Evolutionary conservation across 2,329 filamentous ascomycete species (phyloP), one percentile per base, ranked within the genome.

Genomic region (Hirsutella rhossiliensis): DNA sequence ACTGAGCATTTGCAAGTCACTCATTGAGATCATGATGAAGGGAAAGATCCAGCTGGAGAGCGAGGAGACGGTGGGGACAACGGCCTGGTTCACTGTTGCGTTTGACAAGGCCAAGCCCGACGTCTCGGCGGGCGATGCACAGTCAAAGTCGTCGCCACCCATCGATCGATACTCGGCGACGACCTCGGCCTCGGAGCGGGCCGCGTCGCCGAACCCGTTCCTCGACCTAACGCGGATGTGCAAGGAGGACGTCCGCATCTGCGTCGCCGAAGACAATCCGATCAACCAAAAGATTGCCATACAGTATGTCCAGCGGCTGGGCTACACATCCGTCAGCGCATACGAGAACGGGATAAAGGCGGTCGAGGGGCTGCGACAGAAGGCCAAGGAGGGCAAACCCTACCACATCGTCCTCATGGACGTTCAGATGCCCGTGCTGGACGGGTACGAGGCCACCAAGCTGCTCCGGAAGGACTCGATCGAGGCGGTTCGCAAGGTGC

Each of bases 351-450:
- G 90, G 0, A 74, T 84, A 48, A 87, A 89, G 63, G 88, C 89
- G 0, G 84, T 95, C 13, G 85, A 94, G 55, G 89, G 87, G 0
- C 67, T 96, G n/a, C 80, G 83, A 9, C 69, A 76, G 42, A 84
- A 82, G 49, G 83, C 84, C 4, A 71, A 68, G 38, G 82, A 85
- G 49, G 82, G 82, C 1, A 70, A 70, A 9, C 89, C 88, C 0
- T 96, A 94, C 64, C 88, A 96, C 56, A 75, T 96, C 29, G 82
- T 94, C 36, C 74, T 96, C 38, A 96, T 96, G 89, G 89, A 96
- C 59, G 87, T 94, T 4, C 88, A 95, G 64, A 96, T 96, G 89
- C 89, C 89, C 0, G 80, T 94, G 4, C 75, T 94, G 9, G 89
- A 96, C 59, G 89, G 89, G 6, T 95, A 95, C 59, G 85, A 94